A percentile compares a stretch with the other conserved stretches of the same genome.
Conservation (phyloP, 2,329 filamentous ascomycete genomes). For the Elsinoe ampelina region DNA sequence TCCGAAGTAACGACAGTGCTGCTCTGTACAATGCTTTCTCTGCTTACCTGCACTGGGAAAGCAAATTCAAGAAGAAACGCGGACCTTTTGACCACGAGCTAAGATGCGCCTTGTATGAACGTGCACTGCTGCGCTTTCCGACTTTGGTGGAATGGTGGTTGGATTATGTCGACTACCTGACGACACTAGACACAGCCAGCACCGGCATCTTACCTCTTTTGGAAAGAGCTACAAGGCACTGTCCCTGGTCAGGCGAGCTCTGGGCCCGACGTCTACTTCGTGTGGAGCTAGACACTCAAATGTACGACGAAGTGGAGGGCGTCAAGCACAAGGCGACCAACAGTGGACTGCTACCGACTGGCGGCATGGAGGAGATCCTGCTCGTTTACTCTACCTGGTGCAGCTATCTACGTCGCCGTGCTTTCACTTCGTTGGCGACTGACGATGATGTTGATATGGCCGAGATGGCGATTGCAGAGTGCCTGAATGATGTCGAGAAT, state of each 20-base stretch:
- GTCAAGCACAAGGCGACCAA: slow-evolving; percentile 91
- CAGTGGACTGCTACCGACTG: slow-evolving; percentile 71
- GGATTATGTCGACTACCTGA: slow-evolving; percentile 69
- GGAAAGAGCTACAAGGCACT: slow-evolving; percentile 76
- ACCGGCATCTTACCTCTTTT: slow-evolving; percentile 55
- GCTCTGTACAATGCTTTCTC: slow-evolving; percentile 46
- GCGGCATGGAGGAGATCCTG: slow-evolving; percentile 78
- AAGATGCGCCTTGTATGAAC: slow-evolving; percentile 60
- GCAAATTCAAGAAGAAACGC: slow-evolving; percentile 41
- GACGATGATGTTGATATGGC: slow-evolving; percentile 77
- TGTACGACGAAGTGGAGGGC: slow-evolving; percentile 72
- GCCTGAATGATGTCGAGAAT: slow-evolving; percentile 72
- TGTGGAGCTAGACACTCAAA: slow-evolving; percentile 66
- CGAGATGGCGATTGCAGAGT: slow-evolving; percentile 77
- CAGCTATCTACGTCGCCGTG: slow-evolving; percentile 77
- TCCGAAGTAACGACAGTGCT: slow-evolving; percentile 46
- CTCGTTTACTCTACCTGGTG: slow-evolving; percentile 94
- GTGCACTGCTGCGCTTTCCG: slow-evolving; percentile 65
- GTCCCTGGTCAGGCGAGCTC: slow-evolving; percentile 81
- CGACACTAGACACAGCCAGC: slow-evolving; percentile 35
- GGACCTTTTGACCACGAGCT: slow-evolving; percentile 43
- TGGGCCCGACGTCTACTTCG: slow-evolving; percentile 86
- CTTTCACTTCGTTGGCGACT: slow-evolving; percentile 64
- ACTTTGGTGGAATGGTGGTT: slow-evolving; percentile 71
- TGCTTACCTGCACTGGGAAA: slow-evolving; percentile 80